Evolutionary conservation across 2,329 filamentous ascomycete genomes (phyloP).

Genomic region (Domatiomyces globalis): DNA sequence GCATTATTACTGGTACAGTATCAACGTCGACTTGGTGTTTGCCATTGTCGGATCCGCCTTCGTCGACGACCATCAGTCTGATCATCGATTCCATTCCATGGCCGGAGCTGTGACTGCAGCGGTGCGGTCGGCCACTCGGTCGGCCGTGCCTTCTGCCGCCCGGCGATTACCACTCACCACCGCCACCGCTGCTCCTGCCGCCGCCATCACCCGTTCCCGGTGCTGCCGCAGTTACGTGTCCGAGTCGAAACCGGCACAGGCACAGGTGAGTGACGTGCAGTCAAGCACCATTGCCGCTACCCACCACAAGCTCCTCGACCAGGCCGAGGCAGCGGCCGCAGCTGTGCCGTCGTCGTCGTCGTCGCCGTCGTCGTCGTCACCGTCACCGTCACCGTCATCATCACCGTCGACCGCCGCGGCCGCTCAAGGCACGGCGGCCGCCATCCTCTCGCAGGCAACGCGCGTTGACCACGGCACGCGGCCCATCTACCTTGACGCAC

Average conservation of each 20-base stretch:
- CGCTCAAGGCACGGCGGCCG: constrained; percentile 46
- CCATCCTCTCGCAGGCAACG: constrained; percentile 76
- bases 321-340: constrained; percentile 41
- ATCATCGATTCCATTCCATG: constrained; percentile 31
- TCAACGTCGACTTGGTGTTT: no score
- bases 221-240: constrained; percentile 60
- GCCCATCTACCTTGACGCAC: constrained; percentile 97
- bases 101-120: constrained; percentile 52
- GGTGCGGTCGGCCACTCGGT: constrained; percentile 58
- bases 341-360: constrained; percentile 48
- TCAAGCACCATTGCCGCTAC: constrained; percentile 66
- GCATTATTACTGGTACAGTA: background rate
- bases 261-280: constrained; percentile 62
- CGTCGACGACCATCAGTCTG: background rate
- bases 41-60: background rate
- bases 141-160: background rate
- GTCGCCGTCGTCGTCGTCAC: constrained; percentile 44
- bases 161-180: constrained; percentile 8
- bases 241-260: constrained; percentile 63
- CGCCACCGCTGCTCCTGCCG: constrained; percentile 26
- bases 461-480: constrained; percentile 84
- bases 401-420: background rate
- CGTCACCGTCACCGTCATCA: constrained; percentile 55
- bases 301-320: constrained; percentile 58
- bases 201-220: constrained; percentile 27